Evolutionary conservation across 768 basidiomycete species (phyloP), one percentile per base, ranked within the genome.

Genomic region (Crepidotus variabilis): DNA sequence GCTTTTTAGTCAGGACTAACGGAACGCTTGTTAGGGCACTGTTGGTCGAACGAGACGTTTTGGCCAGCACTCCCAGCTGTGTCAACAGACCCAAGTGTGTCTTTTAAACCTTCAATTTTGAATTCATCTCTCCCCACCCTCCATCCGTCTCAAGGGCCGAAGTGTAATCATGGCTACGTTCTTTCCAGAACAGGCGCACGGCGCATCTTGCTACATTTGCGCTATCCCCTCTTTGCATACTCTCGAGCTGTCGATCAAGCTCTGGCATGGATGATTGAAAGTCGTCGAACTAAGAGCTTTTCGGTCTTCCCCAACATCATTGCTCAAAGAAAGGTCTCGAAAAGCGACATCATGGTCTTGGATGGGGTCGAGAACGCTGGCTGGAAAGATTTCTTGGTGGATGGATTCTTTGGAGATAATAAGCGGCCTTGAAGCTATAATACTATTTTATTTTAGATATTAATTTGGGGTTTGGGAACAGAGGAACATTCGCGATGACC

Each of bases 211-310:
- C 73, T 75, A 13, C 78, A 87, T 61, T 74, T 90, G 21, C 79
- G 75, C 0, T 73, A 87, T 59, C 76, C 86, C 1, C 79, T 78
- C 0, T 91, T 91, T 63, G 88, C 90, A 0, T 90, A 88, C 62
- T 89, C 88, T 14, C 82, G 90, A 7, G 85, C 88, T 0, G 78
- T 91, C 52, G 90, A 92, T 63, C 87, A 88, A 60, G 89, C 87
- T 1, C 71, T 85, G 16, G 75, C 83, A 4, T 88, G 87, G 86
- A 76, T 92, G 13, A 71, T 90, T 10, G 69, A 76, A 60, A 83
- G 74, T 54, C 75, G 77, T 7, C 73, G 82, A 46, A 60, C 91
- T 46, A 79, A 75, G 52, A 76, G 80, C 45, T 91, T 78, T 61
- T 87, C 85, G 0, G 66, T 90, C 16, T 83, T 88, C 0, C 87